Evolutionary conservation across 495 filamentous ascomycete species (phyloP), one percentile per base, ranked within the genome.

Genomic region (Neurospora hispaniola): DNA sequence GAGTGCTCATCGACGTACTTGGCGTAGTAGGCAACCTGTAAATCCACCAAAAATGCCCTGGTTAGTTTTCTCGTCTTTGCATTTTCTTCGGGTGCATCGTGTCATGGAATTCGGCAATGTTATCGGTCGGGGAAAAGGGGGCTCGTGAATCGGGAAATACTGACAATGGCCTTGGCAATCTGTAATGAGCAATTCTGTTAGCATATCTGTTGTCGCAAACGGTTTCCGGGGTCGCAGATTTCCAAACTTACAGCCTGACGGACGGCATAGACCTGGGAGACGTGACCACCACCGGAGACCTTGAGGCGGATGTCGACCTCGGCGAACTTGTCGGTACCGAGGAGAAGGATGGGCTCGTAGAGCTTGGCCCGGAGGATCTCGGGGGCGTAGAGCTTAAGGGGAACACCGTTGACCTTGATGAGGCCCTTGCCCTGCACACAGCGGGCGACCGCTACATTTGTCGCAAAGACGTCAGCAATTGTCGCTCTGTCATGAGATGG

Each of bases 1-100:
- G 92, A 91, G 90, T 98, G 93, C 91, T 99, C 96, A 82, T 99
- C 96, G 84, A 99, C 93, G 87, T 90, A 99, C 88, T 99, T 99
- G 90, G 98, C 96, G 92, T 97, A 98, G 92, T 98, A 99, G 84
- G 96, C 94, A 80, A 99, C 75, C 80, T 81, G 70, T 4, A 73
- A 69, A 68, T 46, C 14, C 14, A 66, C 23, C 41, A 73, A 27
- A 72, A 40, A 39, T 59, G 62, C 46, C 66, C 59, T 70, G 59
- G 62, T 39, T 71, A 20, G 73, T 59, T 38, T 35, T 44, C 42
- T 62, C 54, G 44, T 31, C 27, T 18, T 66, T 1, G 10, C 10
- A 6, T 35, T 18, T 66, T 38, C 35, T 4, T 35, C 27, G 48
- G 2, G 48, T 59, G 10, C 9, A 59, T 59, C 54, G 54, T 23